Base-by-base conservation (phyloP, 2,329 filamentous ascomycete genomes). In the Tolypocladium inflatum region DNA sequence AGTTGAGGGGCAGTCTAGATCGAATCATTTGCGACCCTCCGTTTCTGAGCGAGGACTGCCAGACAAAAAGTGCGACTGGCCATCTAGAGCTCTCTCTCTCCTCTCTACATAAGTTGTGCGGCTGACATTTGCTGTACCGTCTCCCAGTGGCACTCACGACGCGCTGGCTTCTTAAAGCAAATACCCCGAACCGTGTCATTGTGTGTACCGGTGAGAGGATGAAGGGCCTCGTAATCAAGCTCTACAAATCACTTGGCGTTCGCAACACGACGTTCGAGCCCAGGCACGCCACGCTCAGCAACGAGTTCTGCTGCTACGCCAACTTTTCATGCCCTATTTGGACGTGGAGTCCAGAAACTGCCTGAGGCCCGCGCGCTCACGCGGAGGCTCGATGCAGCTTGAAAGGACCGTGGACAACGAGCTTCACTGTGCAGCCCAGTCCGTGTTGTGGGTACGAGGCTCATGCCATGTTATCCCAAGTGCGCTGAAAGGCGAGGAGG, bases 171-270 rank as follows among this genome's bases (percentile, higher is more conserved):
- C 78, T 84, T 33, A 86, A 81, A 60, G 62, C 69, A 6, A 39
- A 42, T 6, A 51, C 41, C 30, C 10, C 57, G 37, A 55, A 57
- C 52, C 69, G 72, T 5, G 65, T 91, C 56, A 81, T 93, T 55
- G 76, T 89, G 35, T 90, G 86, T 71, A 94, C 90, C 0, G 90
- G 90, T 58, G 89, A 93, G 73, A 80, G 88, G 53, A 89, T 93
- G 88, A 80, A 83, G 59, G 62, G 67, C 1, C 74, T 91, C 17
- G 78, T 91, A 19, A 72, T 66, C 15, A 87, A 83, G 68, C 74
- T 93, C n/a, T 92, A 92, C 70, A 75, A 76, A 53, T 78, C 83
- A 51, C 75, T 84, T 39, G 85, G 85, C 2, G 72, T 88, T 35
- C 74, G 70, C 57, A 85, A 85, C 5, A 92, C 89, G 0, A 83